Percentiles rank a stretch among this genome's conserved stretches.
These are phyloP conservation scores for Leccinum angustisporum DNA, from an alignment of 1,284 basidiomycete genomes.

Conservation along the genomic window DNA sequence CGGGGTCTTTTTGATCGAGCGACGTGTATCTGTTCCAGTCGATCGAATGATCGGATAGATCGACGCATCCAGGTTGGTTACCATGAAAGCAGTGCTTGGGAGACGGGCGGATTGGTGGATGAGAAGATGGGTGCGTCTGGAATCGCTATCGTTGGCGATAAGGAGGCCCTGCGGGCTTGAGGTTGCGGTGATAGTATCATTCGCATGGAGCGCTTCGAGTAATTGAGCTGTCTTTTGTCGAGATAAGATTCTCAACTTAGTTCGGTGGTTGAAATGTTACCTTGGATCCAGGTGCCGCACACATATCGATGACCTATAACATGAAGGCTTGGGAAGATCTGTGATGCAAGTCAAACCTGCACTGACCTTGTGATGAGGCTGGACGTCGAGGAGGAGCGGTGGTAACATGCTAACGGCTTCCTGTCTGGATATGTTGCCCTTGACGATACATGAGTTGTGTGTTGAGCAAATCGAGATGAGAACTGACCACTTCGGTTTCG, in stretches of 20 bases:
- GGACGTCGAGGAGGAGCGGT: constrained; percentile 92
- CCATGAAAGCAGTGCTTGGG: constrained; percentile 89
- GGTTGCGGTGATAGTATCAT: constrained; percentile 58
- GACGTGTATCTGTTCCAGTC: constrained; percentile 18
- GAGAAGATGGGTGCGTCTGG: constrained; percentile 94
- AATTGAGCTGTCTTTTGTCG: constrained; percentile 77
- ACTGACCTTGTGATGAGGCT: constrained; percentile 81
- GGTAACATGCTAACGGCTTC: constrained; percentile 99
- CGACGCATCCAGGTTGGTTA: constrained; percentile 95
- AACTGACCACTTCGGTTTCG: constrained; percentile 91
- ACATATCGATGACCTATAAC: constrained; percentile 90
- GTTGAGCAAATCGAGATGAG: neutral
- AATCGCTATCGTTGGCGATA: constrained; percentile 90
- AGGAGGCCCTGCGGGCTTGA: constrained; percentile 77
- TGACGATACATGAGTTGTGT: constrained; percentile 4
- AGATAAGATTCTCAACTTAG: neutral
- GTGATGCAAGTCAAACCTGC: neutral
- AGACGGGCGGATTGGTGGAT: constrained; percentile 97
- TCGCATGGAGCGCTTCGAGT: constrained; percentile 82
- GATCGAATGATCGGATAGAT: constrained; percentile 76
- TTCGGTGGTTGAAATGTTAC: constrained; percentile 45
- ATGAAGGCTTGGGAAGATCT: constrained; percentile 1
- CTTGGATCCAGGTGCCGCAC: constrained; percentile 98
- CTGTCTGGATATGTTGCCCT: constrained; percentile 96
- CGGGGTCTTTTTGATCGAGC: constrained; percentile 28